Conservation (phyloP, 106 monocot genomes). For the Ottelia alismoides region DNA sequence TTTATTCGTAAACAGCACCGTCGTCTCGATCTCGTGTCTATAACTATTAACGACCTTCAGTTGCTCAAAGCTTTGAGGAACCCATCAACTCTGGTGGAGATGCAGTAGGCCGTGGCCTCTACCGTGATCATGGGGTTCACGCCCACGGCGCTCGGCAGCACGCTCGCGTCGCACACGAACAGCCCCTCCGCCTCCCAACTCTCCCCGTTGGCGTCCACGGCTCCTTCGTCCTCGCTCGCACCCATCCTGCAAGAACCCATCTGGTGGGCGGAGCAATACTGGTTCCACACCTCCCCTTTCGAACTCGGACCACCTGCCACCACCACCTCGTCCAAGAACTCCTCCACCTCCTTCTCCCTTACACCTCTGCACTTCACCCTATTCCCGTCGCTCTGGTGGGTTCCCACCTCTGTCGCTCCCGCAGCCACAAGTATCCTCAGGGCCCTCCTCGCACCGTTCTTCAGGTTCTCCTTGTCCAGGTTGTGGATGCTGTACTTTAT, state of each 20-base stretch:
- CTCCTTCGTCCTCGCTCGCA: conserved; percentile 21
- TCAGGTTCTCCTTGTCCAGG: conserved; percentile 36
- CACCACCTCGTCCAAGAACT: conserved; percentile 38
- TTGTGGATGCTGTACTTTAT: conserved; percentile 14
- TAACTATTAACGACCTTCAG: no score
- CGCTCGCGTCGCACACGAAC: conserved; percentile 55
- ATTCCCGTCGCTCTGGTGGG: conserved; percentile 34
- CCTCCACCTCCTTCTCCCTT: conserved; percentile 26
- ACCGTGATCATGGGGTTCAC: conserved; percentile 80
- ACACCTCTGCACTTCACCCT: conserved; percentile 26
- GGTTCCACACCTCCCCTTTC: conserved; percentile 14
- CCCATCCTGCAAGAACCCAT: conserved; percentile 75
- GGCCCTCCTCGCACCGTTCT: conserved; percentile 19
- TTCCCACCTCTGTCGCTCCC: conserved; percentile 54
- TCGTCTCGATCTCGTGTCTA: no score
- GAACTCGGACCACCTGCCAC: conserved; percentile 16
- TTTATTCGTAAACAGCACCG: no score
- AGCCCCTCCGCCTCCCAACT: conserved; percentile 64
- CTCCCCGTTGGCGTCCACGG: conserved; percentile 50
- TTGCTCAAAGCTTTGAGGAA: no score
- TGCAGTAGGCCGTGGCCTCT: conserved; percentile 37
- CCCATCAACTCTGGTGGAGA: no score
- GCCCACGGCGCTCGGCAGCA: conserved; percentile 48
- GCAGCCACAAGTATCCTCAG: conserved; percentile 52
- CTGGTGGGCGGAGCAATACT: conserved; percentile 51